These are phyloP conservation scores for Anastatica hierochuntica DNA, from an alignment of 345 rosid species.

Conservation along the genomic window DNA sequence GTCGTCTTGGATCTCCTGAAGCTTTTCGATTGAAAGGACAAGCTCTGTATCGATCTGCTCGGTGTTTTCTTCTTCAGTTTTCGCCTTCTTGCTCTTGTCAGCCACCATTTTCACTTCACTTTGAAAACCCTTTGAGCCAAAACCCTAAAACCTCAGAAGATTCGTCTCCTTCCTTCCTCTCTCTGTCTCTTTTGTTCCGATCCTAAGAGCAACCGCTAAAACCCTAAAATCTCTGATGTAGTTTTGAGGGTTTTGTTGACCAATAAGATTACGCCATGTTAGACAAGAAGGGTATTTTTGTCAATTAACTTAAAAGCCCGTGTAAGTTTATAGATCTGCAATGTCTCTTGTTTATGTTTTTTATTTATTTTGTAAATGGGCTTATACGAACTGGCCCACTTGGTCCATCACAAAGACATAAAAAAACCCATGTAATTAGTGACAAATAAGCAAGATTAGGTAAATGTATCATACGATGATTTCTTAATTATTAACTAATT, in stretches of 20 bases:
- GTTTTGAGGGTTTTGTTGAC: background rate
- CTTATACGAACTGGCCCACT: too few species aligned
- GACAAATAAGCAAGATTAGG: too few species aligned
- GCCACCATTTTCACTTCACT: conserved; percentile 6
- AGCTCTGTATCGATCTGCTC: conserved; percentile 72
- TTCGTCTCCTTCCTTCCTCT: too few species aligned
- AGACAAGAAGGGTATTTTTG: background rate
- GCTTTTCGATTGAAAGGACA: conserved; percentile 82
- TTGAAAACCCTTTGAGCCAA: background rate
- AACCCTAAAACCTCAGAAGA: background rate
- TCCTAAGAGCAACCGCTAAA: background rate
- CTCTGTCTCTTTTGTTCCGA: too few species aligned
- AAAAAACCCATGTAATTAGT: too few species aligned
- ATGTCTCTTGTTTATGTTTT: too few species aligned
- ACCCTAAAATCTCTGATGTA: background rate
- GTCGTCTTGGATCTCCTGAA: conserved; percentile 94
- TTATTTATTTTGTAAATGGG: too few species aligned
- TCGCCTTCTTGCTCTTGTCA: conserved; percentile 85
- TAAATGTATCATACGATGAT: too few species aligned
- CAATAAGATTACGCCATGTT: background rate
- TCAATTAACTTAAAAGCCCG: too few species aligned
- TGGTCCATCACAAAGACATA: too few species aligned
- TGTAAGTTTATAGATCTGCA: background rate
- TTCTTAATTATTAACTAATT: too few species aligned
- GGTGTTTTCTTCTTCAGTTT: conserved; percentile 50